Conservation (phyloP, 148 eudicot species). For the Camellia sinensis region DNA sequence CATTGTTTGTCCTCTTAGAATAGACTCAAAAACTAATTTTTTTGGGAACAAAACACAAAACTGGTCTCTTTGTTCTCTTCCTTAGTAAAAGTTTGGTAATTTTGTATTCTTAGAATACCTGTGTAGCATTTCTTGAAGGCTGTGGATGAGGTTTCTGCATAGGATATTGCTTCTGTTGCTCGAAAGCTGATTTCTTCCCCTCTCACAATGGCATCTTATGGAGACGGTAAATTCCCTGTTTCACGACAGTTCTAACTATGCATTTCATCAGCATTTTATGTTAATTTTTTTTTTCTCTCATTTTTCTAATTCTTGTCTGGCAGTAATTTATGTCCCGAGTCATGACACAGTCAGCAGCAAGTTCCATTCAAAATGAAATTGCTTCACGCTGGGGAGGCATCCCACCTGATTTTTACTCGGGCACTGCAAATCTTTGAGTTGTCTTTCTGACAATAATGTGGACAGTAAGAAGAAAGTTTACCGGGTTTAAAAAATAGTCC, state of each 20-base stretch:
- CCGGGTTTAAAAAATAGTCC: slow-evolving; percentile 10
- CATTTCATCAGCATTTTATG: background rate
- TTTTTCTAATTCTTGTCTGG: slow-evolving; percentile 13
- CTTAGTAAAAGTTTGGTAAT: background rate
- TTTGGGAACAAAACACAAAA: background rate
- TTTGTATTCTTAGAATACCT: slow-evolving; percentile 53
- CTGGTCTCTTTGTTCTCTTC: background rate
- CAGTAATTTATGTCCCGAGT: slow-evolving; percentile 69
- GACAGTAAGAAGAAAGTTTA: slow-evolving; percentile 11
- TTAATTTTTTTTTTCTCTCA: background rate
- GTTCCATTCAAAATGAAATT: slow-evolving; percentile 40
- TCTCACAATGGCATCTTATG: slow-evolving; percentile 85
- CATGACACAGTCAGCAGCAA: slow-evolving; percentile 57
- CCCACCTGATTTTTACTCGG: background rate
- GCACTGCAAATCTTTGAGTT: slow-evolving; percentile 11
- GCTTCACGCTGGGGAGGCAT: background rate
- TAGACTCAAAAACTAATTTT: too few species aligned
- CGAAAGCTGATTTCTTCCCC: slow-evolving; percentile 74
- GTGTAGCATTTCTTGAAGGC: slow-evolving; percentile 69
- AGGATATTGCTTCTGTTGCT: slow-evolving; percentile 60
- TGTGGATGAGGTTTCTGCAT: slow-evolving; percentile 55
- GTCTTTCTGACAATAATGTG: slow-evolving; percentile 7
- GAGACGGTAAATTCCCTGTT: slow-evolving; percentile 61
- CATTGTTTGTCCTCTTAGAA: background rate
- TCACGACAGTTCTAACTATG: background rate